These are phyloP conservation scores for Tulasnella sp. DNA, from an alignment of 768 basidiomycete genomes.

Conservation along the genomic window DNA sequence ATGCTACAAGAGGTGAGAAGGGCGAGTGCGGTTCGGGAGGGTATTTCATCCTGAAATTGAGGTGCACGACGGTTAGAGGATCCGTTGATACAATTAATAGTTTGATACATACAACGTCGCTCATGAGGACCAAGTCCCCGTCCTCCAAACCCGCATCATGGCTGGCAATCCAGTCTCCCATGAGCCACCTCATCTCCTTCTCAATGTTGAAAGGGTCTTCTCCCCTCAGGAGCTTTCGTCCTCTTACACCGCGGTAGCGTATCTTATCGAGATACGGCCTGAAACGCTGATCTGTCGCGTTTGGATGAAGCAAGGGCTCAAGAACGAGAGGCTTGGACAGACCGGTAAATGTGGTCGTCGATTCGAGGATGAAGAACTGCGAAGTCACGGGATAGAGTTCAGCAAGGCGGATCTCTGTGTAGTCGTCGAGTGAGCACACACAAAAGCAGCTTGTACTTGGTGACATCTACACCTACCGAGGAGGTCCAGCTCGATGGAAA, in stretches of 20 bases:
- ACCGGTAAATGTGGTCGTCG: slow-evolving; percentile 2
- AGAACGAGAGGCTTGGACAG: neutral
- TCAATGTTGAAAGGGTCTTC: slow-evolving; percentile 9
- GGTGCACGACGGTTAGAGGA: no score
- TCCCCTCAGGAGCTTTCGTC: neutral
- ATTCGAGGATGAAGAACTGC: slow-evolving; percentile 1
- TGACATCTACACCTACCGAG: neutral
- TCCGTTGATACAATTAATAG: neutral
- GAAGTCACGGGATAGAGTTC: slow-evolving; percentile 1
- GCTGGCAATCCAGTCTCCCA: neutral
- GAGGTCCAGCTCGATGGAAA: neutral
- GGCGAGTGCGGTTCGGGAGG: neutral
- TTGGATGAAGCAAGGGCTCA: neutral
- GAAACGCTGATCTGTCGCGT: neutral
- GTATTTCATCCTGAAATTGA: neutral
- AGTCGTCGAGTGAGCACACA: neutral
- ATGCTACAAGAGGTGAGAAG: neutral
- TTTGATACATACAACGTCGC: neutral
- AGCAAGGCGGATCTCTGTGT: neutral
- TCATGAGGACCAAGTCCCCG: slow-evolving; percentile 4
- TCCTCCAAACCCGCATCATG: neutral
- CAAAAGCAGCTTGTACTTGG: neutral
- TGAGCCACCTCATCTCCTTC: neutral
- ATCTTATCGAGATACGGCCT: slow-evolving; percentile 5
- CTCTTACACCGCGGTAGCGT: neutral